Evolutionary conservation across 1,139 yeast species (phyloP), one percentile per base, ranked within the genome.

Genomic region (Hanseniaspora gamundiae): DNA sequence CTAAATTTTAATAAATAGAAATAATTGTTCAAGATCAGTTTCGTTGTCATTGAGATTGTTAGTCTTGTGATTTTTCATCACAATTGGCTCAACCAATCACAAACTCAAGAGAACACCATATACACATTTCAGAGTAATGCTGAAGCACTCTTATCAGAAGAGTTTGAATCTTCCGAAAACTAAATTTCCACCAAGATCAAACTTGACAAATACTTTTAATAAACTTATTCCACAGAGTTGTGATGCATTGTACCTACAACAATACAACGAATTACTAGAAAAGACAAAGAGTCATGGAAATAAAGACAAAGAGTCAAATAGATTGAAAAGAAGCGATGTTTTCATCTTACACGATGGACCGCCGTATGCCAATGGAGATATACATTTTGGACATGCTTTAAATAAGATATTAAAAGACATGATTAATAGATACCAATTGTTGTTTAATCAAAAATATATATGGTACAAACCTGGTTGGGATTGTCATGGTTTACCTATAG

Each of bases 401-500:
- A 91, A 91, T 64, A 91, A 91, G 57, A 74, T 87, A 21, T 63
- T 86, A 45, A 91, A 91, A 60, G 99, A 91, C 62, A 77, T 91
- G 43, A 76, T 88, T 45, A 77, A 77, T 51, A 68, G 99, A 43
- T 80, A 69, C 53, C 78, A 85, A 55, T 65, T 88, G 36, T 61
- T 81, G 41, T 42, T 31, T 21, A 63, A 68, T 39, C 82, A 87
- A 21, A 72, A 75, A 49, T 69, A 69, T 40, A 75, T 91, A 5
- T 68, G 72, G 45, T 91, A 85, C 57, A 71, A 72, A 40, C 96
- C 97, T 0, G 99, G 99, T 1, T 91, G 98, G 97, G 99, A 91
- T 60, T 91, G 98, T 57, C 99, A 91, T 65, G 99, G 99, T 0
- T 67, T 91, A 29, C 99, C 99, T 1, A 91, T 91, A 49, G 99